Evolutionary conservation across 768 basidiomycete species (phyloP).

Genomic region (Pisolithus orientalis): DNA sequence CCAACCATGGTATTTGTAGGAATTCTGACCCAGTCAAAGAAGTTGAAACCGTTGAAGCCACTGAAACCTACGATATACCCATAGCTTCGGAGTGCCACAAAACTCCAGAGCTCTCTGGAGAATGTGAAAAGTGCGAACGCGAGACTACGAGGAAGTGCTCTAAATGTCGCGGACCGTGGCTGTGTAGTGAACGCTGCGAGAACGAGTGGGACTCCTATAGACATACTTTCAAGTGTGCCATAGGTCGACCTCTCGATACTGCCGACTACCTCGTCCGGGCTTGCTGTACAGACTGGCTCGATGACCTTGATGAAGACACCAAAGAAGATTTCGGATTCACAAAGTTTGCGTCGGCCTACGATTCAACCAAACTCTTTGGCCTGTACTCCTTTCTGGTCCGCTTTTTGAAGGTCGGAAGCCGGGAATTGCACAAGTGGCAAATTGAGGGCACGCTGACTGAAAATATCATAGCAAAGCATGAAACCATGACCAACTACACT

Average conservation of each 20-base stretch:
- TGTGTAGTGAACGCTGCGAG: neutral
- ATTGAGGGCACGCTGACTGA: conserved; percentile 24
- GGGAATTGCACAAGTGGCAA: conserved; percentile 25
- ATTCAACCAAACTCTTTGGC: conserved; percentile 19
- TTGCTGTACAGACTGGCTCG: conserved; percentile 1
- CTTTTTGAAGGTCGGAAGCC: conserved; percentile 11
- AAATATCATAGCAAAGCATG: conserved; percentile 25
- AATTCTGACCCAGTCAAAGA: neutral
- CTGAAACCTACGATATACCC: too few relatives aligned
- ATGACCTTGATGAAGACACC: conserved; percentile 25
- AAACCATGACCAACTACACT: conserved; percentile 10
- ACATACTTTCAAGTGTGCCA: neutral
- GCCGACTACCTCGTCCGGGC: neutral
- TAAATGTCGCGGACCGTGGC: neutral
- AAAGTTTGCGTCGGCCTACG: conserved; percentile 9
- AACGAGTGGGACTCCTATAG: neutral
- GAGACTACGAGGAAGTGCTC: neutral
- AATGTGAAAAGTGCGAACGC: neutral
- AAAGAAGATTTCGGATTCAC: conserved; percentile 29
- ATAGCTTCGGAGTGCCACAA: neutral
- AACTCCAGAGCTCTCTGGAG: neutral
- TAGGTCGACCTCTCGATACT: neutral
- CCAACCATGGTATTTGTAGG: neutral
- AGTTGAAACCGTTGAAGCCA: neutral
- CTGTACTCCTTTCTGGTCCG: conserved; percentile 24